phyloP scores from a whole-genome alignment of 148 eudicot species.

The Rhododendron williamsianum region DNA sequence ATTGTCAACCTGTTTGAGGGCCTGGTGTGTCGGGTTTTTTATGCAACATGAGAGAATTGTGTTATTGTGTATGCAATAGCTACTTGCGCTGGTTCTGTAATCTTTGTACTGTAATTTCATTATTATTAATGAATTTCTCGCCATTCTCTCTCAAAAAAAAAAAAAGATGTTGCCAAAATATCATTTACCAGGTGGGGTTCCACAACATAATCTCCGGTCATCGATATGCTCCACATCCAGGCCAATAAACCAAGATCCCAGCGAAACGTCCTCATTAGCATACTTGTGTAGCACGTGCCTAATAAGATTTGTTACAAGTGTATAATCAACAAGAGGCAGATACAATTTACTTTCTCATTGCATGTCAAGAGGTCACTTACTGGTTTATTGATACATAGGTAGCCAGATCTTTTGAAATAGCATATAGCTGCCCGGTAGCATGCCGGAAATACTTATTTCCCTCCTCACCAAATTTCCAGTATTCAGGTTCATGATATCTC shows the following conservation, averaged over 20 bases:
- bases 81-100: background rate
- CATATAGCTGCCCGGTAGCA: slow-evolving; percentile 69
- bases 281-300: slow-evolving; percentile 50
- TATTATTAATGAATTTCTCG: background rate
- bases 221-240: slow-evolving; percentile 48
- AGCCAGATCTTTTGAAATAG: slow-evolving; percentile 64
- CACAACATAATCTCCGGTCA: slow-evolving; percentile 48
- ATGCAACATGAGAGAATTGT: background rate
- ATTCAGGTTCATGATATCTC: slow-evolving; percentile 68
- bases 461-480: slow-evolving; percentile 75
- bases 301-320: background rate
- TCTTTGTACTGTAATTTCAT: background rate
- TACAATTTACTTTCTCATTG: background rate
- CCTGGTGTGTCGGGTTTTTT: background rate
- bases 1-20: background rate
- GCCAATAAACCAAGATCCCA: slow-evolving; percentile 56
- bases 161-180: background rate
- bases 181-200: slow-evolving; percentile 41
- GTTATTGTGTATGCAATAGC: background rate
- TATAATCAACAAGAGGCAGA: background rate
- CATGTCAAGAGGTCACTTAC: slow-evolving; percentile 23
- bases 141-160: background rate
- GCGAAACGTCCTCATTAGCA: slow-evolving; percentile 48
- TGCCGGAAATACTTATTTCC: slow-evolving; percentile 68
- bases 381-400: slow-evolving; percentile 51